Base-by-base conservation (phyloP, 108 stramenopile genomes). In the Skeletonema grethae region DNA sequence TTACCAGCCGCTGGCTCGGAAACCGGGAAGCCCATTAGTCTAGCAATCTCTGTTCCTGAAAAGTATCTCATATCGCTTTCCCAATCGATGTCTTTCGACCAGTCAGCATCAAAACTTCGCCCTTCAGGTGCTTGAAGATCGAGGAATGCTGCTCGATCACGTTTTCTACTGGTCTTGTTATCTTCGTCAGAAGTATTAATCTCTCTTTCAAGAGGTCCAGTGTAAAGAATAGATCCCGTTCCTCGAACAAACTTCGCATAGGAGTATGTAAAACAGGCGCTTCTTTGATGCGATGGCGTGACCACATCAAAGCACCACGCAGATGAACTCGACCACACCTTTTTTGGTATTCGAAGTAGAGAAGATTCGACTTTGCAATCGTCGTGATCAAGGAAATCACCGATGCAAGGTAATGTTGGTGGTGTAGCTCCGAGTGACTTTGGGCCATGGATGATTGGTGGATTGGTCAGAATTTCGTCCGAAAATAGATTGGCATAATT, bases 231-330 rank as follows among this genome's bases (percentile, higher is more conserved):
- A 57, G 93, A 94, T 22, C 95, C 96, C 2, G 96, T 95, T 4
- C 96, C 96, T 55, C 83, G 63, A 28, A 88, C 68, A 46, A 85
- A 97, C 28, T 87, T 77, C 1, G 90, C 91, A 76, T 97, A 97
- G 25, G 92, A 86, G 22, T 86, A 84, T 5, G 96, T 97, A 67
- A 95, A 95, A 67, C 96, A 96, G 11, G 89, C 69, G 28, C 73
- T 80, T 39, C 73, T 68, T 13, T 80, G 73, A 46, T 58, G 53
- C 35, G 74, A 3, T 24, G 89, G 87, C 43, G 91, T 85, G 13
- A 91, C 90, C 61, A 95, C 82, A 65, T 97, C 96, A 80, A 95
- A 91, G 57, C 91, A 95, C 95, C 95, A 96, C 2, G 92, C 70
- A 13, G 93, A 85, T 56, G 75, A 76, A 32, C 74, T 80, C 13